phyloP scores from a whole-genome alignment of 306 rosid species.

The Cucurbita moschata region DNA sequence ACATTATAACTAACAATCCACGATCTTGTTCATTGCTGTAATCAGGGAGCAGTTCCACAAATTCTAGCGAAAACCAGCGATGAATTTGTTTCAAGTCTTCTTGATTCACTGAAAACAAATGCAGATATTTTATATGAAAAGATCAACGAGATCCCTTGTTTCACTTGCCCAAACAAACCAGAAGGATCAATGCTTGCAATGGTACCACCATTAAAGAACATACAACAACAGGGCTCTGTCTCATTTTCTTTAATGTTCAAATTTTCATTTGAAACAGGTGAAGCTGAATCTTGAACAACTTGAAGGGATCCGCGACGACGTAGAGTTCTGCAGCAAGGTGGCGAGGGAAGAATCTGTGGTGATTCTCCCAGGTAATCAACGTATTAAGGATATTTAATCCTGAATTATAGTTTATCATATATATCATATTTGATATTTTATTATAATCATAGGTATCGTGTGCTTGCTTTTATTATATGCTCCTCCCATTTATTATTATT shows the following conservation, averaged over 20 bases:
- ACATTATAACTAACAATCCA: background rate
- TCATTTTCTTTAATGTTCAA: background rate
- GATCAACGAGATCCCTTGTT: constrained; percentile 26
- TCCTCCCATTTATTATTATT: too few relatives aligned
- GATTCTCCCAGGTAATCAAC: constrained; percentile 23
- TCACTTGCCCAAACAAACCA: constrained; percentile 34
- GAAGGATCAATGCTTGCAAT: constrained; percentile 37
- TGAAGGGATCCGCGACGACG: constrained; percentile 29
- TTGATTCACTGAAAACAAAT: constrained; percentile 14
- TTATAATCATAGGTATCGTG: too few relatives aligned
- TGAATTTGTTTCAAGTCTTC: constrained; percentile 15
- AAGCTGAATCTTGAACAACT: constrained; percentile 24
- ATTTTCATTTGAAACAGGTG: constrained; percentile 14
- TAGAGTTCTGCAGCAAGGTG: constrained; percentile 34
- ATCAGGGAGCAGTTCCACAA: constrained; percentile 35
- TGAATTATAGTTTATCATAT: too few relatives aligned
- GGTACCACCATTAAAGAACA: constrained; percentile 12
- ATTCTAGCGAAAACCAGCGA: constrained; percentile 19
- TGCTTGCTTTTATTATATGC: too few relatives aligned
- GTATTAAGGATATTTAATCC: background rate
- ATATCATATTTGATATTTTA: too few relatives aligned
- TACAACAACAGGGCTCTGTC: background rate
- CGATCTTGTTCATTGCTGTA: background rate
- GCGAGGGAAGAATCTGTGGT: constrained; percentile 28
- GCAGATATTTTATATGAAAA: constrained; percentile 15